phyloP scores from a whole-genome alignment of 2,329 filamentous ascomycete species.

The Pyrenophora tritici-repentis region DNA sequence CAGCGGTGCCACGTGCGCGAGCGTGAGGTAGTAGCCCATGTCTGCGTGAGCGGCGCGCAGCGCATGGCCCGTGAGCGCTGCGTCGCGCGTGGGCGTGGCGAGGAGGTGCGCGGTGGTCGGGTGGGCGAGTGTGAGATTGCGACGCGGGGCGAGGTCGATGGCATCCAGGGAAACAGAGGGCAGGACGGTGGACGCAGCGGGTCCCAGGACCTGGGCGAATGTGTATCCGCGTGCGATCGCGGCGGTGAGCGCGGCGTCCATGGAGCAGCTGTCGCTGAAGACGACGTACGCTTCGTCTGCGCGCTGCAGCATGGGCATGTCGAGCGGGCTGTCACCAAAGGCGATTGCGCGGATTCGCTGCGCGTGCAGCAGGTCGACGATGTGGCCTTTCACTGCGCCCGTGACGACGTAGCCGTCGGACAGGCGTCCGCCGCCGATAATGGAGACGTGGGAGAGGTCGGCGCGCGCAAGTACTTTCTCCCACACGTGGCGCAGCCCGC shows the following conservation, averaged over 20 bases:
- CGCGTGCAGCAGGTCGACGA: constrained; percentile 53
- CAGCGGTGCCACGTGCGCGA: constrained; percentile 52
- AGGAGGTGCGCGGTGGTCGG: constrained; percentile 58
- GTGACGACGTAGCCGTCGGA: constrained; percentile 58
- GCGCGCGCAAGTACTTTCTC: constrained; percentile 56
- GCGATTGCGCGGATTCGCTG: constrained; percentile 54
- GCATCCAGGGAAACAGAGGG: too few species aligned
- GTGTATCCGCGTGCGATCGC: too few species aligned
- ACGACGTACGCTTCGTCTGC: constrained; percentile 63
- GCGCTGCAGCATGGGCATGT: constrained; percentile 60
- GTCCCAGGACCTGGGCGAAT: too few species aligned
- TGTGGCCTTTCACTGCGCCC: constrained; percentile 53
- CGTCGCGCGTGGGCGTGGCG: constrained; percentile 19
- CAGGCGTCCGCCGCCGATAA: constrained; percentile 60
- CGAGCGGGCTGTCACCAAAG: constrained; percentile 65
- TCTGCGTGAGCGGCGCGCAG: constrained; percentile 57
- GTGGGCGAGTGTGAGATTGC: constrained; percentile 49
- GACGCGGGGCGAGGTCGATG: constrained; percentile 50
- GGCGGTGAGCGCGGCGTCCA: constrained; percentile 54
- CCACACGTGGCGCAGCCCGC: constrained; percentile 61
- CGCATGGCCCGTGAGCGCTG: constrained; percentile 50
- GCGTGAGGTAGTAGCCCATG: constrained; percentile 61
- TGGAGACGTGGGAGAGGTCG: constrained; percentile 52
- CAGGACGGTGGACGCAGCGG: too few species aligned
- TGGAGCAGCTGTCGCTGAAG: constrained; percentile 57